Percentiles rank a stretch among this genome's conserved stretches.
These are phyloP conservation scores for Aspergillus fijiensis DNA, from an alignment of 2,329 filamentous ascomycete genomes.

Conservation along the genomic window DNA sequence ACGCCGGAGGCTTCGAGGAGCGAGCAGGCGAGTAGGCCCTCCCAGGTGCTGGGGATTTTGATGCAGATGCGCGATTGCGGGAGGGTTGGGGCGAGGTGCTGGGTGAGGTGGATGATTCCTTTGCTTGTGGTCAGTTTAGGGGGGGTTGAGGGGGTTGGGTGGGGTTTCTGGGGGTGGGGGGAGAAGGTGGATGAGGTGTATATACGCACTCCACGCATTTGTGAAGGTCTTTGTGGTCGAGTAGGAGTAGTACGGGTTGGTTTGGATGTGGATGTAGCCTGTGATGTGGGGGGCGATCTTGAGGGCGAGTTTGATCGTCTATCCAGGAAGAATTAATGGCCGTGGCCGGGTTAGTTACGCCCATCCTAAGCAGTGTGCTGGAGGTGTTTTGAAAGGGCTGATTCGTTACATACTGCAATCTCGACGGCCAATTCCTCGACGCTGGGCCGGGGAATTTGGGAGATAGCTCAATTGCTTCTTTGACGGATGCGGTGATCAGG, in stretches of 20 bases:
- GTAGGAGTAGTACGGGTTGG: slow-evolving; percentile 58
- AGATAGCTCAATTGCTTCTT: slow-evolving; percentile 39
- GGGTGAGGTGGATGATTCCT: slow-evolving; percentile 55
- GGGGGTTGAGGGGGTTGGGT: no score
- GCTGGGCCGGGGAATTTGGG: slow-evolving; percentile 36
- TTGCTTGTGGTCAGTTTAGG: no score
- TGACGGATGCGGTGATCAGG: slow-evolving; percentile 21
- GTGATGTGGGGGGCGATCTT: slow-evolving; percentile 52
- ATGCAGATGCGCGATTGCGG: slow-evolving; percentile 57
- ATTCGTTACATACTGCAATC: slow-evolving; percentile 47
- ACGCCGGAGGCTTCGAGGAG: slow-evolving; percentile 55
- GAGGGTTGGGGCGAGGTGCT: slow-evolving; percentile 45
- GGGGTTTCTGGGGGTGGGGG: neutral
- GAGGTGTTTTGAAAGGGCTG: neutral
- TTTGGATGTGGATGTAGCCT: slow-evolving; percentile 59
- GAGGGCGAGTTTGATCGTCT: slow-evolving; percentile 59
- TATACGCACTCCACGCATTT: slow-evolving; percentile 51
- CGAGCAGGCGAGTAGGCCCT: slow-evolving; percentile 61
- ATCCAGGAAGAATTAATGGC: neutral
- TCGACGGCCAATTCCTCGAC: slow-evolving; percentile 56
- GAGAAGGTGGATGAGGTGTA: neutral
- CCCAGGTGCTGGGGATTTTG: slow-evolving; percentile 64
- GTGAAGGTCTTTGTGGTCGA: slow-evolving; percentile 50
- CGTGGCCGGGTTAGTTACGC: neutral
- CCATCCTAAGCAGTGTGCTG: neutral